phyloP scores from a whole-genome alignment of 495 filamentous ascomycete genomes.

The Choiromyces venosus region DNA sequence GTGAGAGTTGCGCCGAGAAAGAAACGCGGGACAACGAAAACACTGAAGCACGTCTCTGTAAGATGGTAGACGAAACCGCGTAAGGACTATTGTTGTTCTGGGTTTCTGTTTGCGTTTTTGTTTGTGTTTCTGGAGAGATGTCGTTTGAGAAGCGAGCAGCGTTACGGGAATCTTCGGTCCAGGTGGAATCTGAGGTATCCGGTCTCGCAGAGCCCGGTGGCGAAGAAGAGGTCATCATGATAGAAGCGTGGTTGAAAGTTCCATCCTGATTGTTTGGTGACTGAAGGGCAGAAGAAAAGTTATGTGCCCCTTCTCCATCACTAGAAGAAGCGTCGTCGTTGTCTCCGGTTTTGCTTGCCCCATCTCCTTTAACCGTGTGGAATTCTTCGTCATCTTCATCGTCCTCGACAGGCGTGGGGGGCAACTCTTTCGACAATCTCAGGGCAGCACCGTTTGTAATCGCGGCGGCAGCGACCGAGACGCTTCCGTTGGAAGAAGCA shows the following conservation, averaged over 20 bases:
- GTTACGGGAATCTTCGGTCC: conserved; percentile 51
- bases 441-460: conserved; percentile 16
- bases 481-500: conserved; percentile 22
- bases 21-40: conserved; percentile 85
- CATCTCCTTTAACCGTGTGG: conserved; percentile 8
- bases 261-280: neutral
- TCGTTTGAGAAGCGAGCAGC: conserved; percentile 25
- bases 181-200: conserved; percentile 42
- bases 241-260: conserved; percentile 37
- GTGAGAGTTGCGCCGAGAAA: conserved; percentile 83
- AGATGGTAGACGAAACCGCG: conserved; percentile 20
- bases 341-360: neutral
- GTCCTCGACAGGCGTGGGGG: conserved; percentile 40
- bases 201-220: conserved; percentile 40
- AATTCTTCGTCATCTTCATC: conserved; percentile 24
- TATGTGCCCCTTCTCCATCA: neutral
- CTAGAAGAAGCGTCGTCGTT: neutral
- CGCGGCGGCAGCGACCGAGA: conserved; percentile 7
- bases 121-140: conserved; percentile 9
- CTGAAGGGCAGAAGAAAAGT: neutral
- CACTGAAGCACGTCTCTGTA: conserved; percentile 65
- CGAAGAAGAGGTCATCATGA: conserved; percentile 46
- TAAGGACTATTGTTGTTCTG: conserved; percentile 14
- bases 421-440: conserved; percentile 36
- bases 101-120: neutral